Base-by-base conservation (phyloP, 2,329 filamentous ascomycete species). In the Microcera coccophila region DNA sequence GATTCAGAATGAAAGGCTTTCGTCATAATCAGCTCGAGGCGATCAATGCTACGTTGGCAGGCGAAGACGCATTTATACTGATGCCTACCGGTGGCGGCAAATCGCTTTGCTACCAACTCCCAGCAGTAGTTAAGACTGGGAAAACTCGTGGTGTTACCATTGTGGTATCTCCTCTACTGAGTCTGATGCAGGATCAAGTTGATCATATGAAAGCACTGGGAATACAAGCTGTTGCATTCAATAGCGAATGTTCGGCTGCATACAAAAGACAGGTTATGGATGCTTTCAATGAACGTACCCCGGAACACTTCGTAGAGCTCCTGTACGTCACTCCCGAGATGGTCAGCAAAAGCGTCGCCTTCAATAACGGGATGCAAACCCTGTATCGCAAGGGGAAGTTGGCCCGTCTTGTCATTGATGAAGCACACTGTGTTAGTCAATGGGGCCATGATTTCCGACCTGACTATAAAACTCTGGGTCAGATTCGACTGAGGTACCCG, bases 21-120 rank as follows among this genome's bases (percentile, higher is more conserved):
- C 82, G 94, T 21, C 81, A 84, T 41, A 93, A 96, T 60, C 93
- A 98, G 61, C 75, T 97, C 2, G 88, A 97, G 65, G 90, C 93
- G 12, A 96, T 98, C 64, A 97, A 98, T 64, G 85, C 90, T 2
- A 97, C 93, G 0, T 71, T 98, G 35, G 75, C 72, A 21, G 93
- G 91, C 3, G 83, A 91, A 50, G 91, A 98, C 65, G 85, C 87
- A 0, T 98, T 98, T 62, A 86, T 98, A 14, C 73, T 98, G 29
- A 98, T 98, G 93, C 93, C 94, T 3, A 98, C 93, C 0, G 93
- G 93, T 40, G 93, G 93, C 47, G 93, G 93, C 32, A 98, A 98
- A 62, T 97, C 91, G 1, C 74, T 98, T 2, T 97, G 93, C 64
- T 98, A 98, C 62, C 94, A 98, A 63, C 71, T 98, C 11, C 94